A percentile compares a stretch with the other conserved stretches of the same genome.
Evolutionary conservation across 352 stramenopile genomes (phyloP).

Genomic region (Phytophthora fragariae): DNA sequence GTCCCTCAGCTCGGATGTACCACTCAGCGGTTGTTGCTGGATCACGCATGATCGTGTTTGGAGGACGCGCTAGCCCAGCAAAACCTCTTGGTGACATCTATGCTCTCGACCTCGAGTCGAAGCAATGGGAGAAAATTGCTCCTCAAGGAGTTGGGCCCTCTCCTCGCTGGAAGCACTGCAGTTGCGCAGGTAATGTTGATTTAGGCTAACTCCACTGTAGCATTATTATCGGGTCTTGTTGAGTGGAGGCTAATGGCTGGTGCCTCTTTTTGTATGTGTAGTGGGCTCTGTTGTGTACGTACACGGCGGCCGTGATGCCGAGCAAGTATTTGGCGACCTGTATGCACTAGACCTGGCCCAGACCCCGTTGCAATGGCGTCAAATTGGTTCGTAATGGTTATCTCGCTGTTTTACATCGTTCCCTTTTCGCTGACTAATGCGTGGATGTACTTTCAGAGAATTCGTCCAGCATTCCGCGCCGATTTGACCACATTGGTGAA

Average conservation of each 20-base stretch:
- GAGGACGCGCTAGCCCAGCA: conserved; percentile 72
- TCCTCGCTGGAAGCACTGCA: conserved; percentile 81
- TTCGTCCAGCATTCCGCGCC: conserved; percentile 15
- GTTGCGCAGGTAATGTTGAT: conserved; percentile 56
- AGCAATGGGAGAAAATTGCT: conserved; percentile 50
- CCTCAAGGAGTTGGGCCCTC: conserved; percentile 41
- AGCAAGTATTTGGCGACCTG: conserved; percentile 76
- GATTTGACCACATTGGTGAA: conserved; percentile 72
- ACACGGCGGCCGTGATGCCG: conserved; percentile 71
- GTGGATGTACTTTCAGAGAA: conserved; percentile 28
- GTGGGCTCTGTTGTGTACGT: conserved; percentile 78
- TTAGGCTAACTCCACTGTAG: background rate
- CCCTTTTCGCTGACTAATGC: background rate
- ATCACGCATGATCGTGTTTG: conserved; percentile 81
- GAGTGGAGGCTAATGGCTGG: background rate
- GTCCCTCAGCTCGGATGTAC: conserved; percentile 72
- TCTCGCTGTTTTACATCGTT: background rate
- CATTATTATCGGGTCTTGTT: background rate
- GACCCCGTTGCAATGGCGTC: conserved; percentile 49
- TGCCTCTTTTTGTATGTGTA: conserved; percentile 20
- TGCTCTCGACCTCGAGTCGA: conserved; percentile 56
- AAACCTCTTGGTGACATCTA: conserved; percentile 78
- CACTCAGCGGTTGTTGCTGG: conserved; percentile 68
- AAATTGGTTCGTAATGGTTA: conserved; percentile 45
- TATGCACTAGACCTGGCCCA: conserved; percentile 66